A percentile compares a stretch with the other conserved stretches of the same genome.
Evolutionary conservation across 768 basidiomycete genomes (phyloP).

Genomic region (Polyporus arcularius): DNA sequence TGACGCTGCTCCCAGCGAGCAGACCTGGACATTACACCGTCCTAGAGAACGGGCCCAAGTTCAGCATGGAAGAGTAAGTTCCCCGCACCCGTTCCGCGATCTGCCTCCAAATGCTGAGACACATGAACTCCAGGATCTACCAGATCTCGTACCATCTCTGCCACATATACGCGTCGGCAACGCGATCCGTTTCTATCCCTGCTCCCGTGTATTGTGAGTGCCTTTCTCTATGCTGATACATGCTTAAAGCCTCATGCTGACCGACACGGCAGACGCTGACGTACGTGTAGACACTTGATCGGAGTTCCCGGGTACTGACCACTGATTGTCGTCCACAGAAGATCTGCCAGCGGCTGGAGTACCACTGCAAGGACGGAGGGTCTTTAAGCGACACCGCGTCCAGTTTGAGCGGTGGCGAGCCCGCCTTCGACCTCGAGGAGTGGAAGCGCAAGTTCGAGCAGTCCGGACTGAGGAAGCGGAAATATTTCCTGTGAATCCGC

Average conservation of each 20-base stretch:
- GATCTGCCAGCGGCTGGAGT: conserved; percentile 52
- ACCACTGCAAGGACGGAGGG: conserved; percentile 39
- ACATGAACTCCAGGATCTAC: conserved; percentile 28
- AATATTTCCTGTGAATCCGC: conserved; percentile 8
- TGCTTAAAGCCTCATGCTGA: not conserved
- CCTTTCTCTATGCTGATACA: not conserved
- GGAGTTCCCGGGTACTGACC: too few species aligned
- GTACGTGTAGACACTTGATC: conserved; percentile 29
- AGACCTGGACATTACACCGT: conserved; percentile 61
- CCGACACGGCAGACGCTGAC: conserved; percentile 52
- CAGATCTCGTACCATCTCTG: conserved; percentile 51
- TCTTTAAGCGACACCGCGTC: conserved; percentile 27
- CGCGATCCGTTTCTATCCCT: conserved; percentile 58
- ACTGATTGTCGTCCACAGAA: conserved; percentile 34
- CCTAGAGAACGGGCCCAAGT: conserved; percentile 38
- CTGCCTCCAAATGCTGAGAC: not conserved
- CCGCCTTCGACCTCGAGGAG: conserved; percentile 32
- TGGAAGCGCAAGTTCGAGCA: conserved; percentile 29
- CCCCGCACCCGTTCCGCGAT: too few species aligned
- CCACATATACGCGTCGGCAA: conserved; percentile 54
- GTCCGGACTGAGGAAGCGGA: conserved; percentile 2
- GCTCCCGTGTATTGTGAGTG: conserved; percentile 61
- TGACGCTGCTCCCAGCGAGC: conserved; percentile 39
- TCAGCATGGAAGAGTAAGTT: conserved; percentile 31
- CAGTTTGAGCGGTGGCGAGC: conserved; percentile 38